A percentile compares a stretch with the other conserved stretches of the same genome.
Evolutionary conservation across 2,329 filamentous ascomycete genomes (phyloP).

Genomic region (Cordyceps cicadae): DNA sequence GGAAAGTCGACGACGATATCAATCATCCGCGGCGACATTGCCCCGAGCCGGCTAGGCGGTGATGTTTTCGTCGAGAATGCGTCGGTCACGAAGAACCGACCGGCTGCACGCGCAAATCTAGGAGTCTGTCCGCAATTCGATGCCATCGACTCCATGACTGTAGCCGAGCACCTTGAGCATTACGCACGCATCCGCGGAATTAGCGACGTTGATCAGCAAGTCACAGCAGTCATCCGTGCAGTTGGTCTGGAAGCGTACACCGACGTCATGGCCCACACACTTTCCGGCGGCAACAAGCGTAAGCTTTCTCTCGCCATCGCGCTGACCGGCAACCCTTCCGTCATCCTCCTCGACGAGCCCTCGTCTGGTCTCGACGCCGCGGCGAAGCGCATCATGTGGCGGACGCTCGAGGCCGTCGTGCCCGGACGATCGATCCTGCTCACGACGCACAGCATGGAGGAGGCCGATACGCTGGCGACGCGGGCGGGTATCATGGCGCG

Average conservation of each 20-base stretch:
- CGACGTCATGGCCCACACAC: conserved; percentile 53
- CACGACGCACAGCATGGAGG: conserved; percentile 75
- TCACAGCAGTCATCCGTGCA: conserved; percentile 54
- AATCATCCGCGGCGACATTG: conserved; percentile 65
- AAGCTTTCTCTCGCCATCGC: conserved; percentile 69
- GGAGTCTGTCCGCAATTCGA: conserved; percentile 67
- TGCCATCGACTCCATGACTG: conserved; percentile 68
- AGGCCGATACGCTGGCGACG: conserved; percentile 64
- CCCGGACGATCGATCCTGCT: conserved; percentile 60
- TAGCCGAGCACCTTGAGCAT: conserved; percentile 62
- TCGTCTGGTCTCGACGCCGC: conserved; percentile 66
- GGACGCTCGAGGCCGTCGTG: conserved; percentile 55
- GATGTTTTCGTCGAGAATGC: conserved; percentile 62
- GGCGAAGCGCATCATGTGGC: conserved; percentile 69
- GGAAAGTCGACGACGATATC: conserved; percentile 68
- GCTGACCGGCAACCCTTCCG: conserved; percentile 64
- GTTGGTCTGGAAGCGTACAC: conserved; percentile 57
- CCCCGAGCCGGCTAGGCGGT: conserved; percentile 44
- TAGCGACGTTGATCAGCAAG: conserved; percentile 45
- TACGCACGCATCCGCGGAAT: conserved; percentile 67
- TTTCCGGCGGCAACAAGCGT: conserved; percentile 70
- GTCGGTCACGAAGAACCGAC: conserved; percentile 55
- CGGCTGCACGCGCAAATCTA: conserved; percentile 53
- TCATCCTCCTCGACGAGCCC: conserved; percentile 68
- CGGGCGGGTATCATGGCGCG: conserved; percentile 64